phyloP scores from a whole-genome alignment of 495 filamentous ascomycete genomes.

The Penicillium subrubescens region DNA sequence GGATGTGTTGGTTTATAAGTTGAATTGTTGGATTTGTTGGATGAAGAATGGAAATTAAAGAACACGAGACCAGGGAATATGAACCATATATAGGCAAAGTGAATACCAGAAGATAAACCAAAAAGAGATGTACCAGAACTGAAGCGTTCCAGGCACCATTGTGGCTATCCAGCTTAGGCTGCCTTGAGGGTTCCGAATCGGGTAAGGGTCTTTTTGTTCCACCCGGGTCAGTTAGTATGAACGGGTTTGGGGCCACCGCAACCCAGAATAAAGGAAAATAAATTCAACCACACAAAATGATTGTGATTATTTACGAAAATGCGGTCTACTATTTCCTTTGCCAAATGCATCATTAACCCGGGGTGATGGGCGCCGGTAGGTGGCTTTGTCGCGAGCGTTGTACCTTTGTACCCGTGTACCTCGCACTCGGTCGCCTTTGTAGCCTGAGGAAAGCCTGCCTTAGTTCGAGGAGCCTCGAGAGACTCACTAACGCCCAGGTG shows the following conservation, averaged over 20 bases:
- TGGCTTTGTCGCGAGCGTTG: slow-evolving; percentile 2
- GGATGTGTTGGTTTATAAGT: background rate
- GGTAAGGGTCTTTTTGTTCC: background rate
- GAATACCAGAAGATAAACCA: background rate
- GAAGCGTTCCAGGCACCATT: background rate
- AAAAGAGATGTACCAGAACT: background rate
- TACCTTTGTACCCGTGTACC: background rate
- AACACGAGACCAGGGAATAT: slow-evolving; percentile 3
- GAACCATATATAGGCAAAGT: background rate
- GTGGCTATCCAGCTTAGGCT: background rate
- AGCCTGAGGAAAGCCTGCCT: background rate
- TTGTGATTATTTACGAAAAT: background rate
- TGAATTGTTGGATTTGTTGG: slow-evolving; percentile 4
- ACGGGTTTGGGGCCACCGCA: background rate
- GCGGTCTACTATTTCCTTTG: background rate
- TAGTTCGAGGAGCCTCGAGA: background rate
- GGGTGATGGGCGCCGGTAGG: slow-evolving; percentile 1
- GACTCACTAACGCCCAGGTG: background rate
- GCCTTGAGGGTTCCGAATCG: background rate
- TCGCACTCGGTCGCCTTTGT: background rate
- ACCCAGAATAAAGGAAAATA: background rate
- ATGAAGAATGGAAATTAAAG: slow-evolving; percentile 8
- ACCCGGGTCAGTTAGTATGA: background rate
- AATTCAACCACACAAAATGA: background rate
- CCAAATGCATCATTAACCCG: background rate